These are phyloP conservation scores for Juglanconis oblonga DNA, from an alignment of 2,329 filamentous ascomycete genomes.

Conservation along the genomic window DNA sequence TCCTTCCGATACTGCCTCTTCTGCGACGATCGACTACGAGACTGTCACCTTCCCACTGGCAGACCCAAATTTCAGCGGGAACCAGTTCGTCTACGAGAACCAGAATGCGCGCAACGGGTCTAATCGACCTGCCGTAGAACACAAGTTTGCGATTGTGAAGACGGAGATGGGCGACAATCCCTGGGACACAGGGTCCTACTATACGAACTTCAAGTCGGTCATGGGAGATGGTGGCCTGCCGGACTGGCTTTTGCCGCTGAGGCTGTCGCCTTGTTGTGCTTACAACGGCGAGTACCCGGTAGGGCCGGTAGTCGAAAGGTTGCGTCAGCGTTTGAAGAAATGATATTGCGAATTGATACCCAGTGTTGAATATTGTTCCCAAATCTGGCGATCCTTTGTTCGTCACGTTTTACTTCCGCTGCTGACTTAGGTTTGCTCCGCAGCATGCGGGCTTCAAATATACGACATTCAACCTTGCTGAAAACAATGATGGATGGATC, in stretches of 20 bases:
- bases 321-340: slow-evolving; percentile 10
- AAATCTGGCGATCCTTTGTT: background rate
- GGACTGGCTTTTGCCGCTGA: slow-evolving; percentile 81
- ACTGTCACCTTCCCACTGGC: slow-evolving; percentile 60
- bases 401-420: background rate
- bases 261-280: slow-evolving; percentile 62
- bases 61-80: slow-evolving; percentile 19
- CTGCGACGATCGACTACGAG: slow-evolving; percentile 31
- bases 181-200: slow-evolving; percentile 70
- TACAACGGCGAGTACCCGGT: slow-evolving; percentile 13
- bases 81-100: slow-evolving; percentile 21
- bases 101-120: slow-evolving; percentile 12
- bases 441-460: too few species aligned
- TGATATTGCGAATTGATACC: slow-evolving; percentile 3
- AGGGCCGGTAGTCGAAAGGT: slow-evolving; percentile 11
- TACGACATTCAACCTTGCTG: too few species aligned
- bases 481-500: too few species aligned
- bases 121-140: slow-evolving; percentile 16
- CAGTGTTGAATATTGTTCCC: background rate
- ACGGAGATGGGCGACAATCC: slow-evolving; percentile 76
- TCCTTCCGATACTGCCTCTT: background rate
- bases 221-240: slow-evolving; percentile 65
- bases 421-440: background rate
- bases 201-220: slow-evolving; percentile 71
- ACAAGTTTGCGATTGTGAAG: slow-evolving; percentile 70